Conservation (phyloP, 768 basidiomycete species). For the Trametes villosa region DNA sequence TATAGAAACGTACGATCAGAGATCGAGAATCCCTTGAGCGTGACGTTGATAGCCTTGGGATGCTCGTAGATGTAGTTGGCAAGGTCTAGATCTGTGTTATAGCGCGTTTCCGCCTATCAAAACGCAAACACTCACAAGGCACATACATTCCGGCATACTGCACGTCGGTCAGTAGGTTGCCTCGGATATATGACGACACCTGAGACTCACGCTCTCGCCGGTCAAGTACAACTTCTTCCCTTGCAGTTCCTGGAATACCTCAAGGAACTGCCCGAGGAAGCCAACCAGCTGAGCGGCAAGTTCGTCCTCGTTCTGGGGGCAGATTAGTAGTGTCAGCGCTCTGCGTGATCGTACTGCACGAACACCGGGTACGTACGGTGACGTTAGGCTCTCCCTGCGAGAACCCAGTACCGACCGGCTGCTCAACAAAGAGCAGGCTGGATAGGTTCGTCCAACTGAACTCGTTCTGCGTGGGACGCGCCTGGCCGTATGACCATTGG, state of each 20-base stretch:
- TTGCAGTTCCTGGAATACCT: conserved; percentile 75
- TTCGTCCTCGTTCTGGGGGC: conserved; percentile 50
- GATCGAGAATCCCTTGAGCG: conserved; percentile 74
- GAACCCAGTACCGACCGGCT: conserved; percentile 81
- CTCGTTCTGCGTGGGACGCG: conserved; percentile 64
- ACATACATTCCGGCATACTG: conserved; percentile 79
- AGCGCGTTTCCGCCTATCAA: neutral
- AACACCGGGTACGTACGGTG: conserved; percentile 26
- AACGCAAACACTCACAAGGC: conserved; percentile 46
- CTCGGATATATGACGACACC: too few species aligned
- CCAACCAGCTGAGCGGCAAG: conserved; percentile 59
- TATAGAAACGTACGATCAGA: conserved; percentile 57
- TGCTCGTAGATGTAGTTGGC: conserved; percentile 75
- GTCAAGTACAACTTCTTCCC: conserved; percentile 70
- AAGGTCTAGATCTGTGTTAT: conserved; percentile 54
- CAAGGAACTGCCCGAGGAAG: conserved; percentile 76
- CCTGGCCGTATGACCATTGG: conserved; percentile 66
- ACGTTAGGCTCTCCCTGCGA: conserved; percentile 71
- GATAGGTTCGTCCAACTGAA: conserved; percentile 83
- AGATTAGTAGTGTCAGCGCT: neutral
- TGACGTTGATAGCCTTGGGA: conserved; percentile 53
- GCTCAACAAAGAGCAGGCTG: conserved; percentile 75
- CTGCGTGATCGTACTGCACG: neutral
- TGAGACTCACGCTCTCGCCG: conserved; percentile 72
- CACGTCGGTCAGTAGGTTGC: too few species aligned